phyloP scores from a whole-genome alignment of 805 yeast species.

The Zygoascus flipseniorum region DNA sequence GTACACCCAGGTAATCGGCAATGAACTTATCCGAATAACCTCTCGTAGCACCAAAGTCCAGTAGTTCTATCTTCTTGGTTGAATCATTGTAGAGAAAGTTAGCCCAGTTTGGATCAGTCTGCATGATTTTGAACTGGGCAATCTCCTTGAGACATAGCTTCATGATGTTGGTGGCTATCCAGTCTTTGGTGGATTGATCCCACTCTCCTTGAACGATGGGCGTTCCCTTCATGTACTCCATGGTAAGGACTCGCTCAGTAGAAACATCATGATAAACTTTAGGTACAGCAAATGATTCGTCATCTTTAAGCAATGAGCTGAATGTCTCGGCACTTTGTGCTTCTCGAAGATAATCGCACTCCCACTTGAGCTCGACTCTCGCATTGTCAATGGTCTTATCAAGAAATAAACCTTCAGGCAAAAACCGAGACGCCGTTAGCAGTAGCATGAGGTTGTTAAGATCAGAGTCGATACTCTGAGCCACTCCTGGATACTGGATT shows the following conservation, averaged over 20 bases:
- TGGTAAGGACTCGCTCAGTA: constrained; percentile 77
- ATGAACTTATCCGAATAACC: constrained; percentile 64
- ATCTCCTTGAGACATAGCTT: constrained; percentile 79
- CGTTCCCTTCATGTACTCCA: constrained; percentile 78
- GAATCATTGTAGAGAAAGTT: constrained; percentile 74
- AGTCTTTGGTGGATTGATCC: constrained; percentile 65
- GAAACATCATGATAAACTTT: constrained; percentile 67
- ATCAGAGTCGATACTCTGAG: constrained; percentile 87
- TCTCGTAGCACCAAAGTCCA: constrained; percentile 95
- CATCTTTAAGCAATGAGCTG: constrained; percentile 49
- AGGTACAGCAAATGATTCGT: constrained; percentile 69
- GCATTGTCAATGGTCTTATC: constrained; percentile 93
- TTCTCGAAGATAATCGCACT: constrained; percentile 90
- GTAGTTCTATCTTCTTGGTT: constrained; percentile 68
- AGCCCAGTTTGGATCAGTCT: constrained; percentile 99
- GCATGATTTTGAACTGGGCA: constrained; percentile 83
- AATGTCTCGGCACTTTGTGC: constrained; percentile 68
- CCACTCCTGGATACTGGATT: constrained; percentile 96
- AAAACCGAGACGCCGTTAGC: constrained; percentile 72
- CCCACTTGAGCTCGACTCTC: constrained; percentile 90
- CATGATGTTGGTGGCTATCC: constrained; percentile 82
- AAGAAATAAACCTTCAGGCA: constrained; percentile 86
- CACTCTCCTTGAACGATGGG: constrained; percentile 71
- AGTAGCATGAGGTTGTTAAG: constrained; percentile 75
- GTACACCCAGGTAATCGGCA: constrained; percentile 54